Evolutionary conservation across 176 grass and related monocot species (phyloP).

Genomic region (Saccharum officinarum): DNA sequence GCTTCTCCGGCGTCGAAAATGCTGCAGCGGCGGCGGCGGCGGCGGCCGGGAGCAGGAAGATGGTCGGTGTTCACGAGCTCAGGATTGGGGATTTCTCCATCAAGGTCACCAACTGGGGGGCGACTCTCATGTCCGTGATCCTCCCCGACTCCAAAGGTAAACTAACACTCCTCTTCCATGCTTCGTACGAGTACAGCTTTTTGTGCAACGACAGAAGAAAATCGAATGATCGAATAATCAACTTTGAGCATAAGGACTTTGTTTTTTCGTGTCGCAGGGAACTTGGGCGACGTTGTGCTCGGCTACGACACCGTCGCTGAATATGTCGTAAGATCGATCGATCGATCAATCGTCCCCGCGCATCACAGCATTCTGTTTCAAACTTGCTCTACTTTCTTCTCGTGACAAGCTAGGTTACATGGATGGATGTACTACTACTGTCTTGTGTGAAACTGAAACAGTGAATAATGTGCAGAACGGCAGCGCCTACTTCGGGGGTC

Average conservation of each 20-base stretch:
- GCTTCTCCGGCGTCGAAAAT: constrained; percentile 13
- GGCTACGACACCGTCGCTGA: constrained; percentile 77
- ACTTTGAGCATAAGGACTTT: background rate
- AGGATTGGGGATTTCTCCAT: constrained; percentile 76
- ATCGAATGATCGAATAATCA: background rate
- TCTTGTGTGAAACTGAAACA: background rate
- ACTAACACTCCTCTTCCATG: background rate
- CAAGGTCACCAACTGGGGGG: constrained; percentile 79
- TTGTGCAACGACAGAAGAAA: background rate
- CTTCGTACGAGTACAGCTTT: background rate
- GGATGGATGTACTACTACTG: no score
- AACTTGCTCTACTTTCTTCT: no score
- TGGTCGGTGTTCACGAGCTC: constrained; percentile 68
- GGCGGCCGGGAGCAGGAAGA: constrained; percentile 1
- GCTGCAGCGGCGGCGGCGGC: background rate
- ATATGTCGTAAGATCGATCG: constrained; percentile 58
- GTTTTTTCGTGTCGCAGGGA: constrained; percentile 31
- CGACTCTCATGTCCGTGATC: constrained; percentile 69
- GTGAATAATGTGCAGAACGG: constrained; percentile 45
- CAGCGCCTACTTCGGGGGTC: constrained; percentile 68
- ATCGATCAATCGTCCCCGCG: background rate
- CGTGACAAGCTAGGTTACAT: no score
- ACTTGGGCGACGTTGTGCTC: constrained; percentile 68
- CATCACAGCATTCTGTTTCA: no score
- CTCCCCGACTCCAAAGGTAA: constrained; percentile 76